Percentiles rank a stretch among this genome's conserved stretches.
Evolutionary conservation across 768 basidiomycete species (phyloP).

Genomic region (Macrocybe gigantea): DNA sequence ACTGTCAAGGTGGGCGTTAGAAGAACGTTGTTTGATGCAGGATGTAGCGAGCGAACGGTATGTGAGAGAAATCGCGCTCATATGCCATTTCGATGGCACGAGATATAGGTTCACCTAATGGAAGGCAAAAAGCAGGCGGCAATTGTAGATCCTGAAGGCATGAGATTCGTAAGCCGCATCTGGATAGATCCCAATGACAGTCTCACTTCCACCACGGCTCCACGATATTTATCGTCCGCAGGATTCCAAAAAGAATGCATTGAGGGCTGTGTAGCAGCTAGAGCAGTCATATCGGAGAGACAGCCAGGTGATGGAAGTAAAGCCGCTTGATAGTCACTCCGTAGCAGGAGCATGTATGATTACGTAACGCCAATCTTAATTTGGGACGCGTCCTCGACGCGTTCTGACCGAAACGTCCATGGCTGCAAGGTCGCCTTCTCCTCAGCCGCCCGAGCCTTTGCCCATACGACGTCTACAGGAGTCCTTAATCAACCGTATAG

Average conservation of each 20-base stretch:
- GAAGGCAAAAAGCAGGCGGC: slow-evolving; percentile 83
- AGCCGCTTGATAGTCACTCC: not conserved
- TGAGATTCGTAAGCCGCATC: not conserved
- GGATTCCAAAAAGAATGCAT: slow-evolving; percentile 4
- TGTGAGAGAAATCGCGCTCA: slow-evolving; percentile 90
- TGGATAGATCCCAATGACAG: not conserved
- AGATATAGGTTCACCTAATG: slow-evolving; percentile 62
- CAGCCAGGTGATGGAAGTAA: not conserved
- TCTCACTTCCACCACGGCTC: slow-evolving; percentile 86
- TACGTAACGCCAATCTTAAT: not conserved
- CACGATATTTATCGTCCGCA: slow-evolving; percentile 60
- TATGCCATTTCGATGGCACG: slow-evolving; percentile 84
- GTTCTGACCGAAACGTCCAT: not conserved
- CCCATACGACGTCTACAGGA: slow-evolving; percentile 77
- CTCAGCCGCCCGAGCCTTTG: slow-evolving; percentile 33
- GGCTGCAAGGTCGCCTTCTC: not conserved
- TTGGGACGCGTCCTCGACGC: not conserved
- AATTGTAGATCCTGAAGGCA: slow-evolving; percentile 63
- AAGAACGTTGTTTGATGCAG: not conserved
- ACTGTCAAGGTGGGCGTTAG: slow-evolving; percentile 28
- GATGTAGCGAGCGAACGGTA: slow-evolving; percentile 53
- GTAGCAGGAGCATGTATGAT: slow-evolving; percentile 1
- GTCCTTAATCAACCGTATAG: slow-evolving; percentile 86
- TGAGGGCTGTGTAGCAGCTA: not conserved
- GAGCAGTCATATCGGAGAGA: slow-evolving; percentile 2